Percentiles rank a stretch among this genome's conserved stretches.
phyloP scores from a whole-genome alignment of 208 protist genomes.

The Trypanosoma platydactyli region DNA sequence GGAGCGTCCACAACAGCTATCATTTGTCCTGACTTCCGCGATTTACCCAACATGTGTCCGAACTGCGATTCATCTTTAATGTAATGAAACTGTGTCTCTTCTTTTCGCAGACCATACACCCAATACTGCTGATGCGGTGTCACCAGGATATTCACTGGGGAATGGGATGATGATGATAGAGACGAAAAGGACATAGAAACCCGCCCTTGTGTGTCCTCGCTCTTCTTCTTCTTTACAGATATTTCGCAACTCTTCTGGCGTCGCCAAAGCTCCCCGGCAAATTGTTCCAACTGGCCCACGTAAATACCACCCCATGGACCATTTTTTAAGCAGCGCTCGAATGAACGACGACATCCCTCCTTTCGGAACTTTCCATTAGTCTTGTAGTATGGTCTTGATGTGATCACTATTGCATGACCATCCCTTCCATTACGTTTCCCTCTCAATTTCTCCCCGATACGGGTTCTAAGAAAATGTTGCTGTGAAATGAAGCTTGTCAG shows the following conservation, averaged over 20 bases:
- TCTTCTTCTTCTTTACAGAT: neutral
- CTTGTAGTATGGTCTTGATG: conserved; percentile 10
- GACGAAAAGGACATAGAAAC: too few species aligned
- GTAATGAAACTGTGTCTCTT: conserved; percentile 9
- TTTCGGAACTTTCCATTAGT: neutral
- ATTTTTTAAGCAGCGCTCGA: conserved; percentile 1
- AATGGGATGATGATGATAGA: too few species aligned
- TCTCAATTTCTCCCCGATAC: neutral
- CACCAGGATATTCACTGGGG: too few species aligned
- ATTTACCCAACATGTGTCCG: neutral
- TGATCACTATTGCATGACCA: neutral
- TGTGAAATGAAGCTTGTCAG: conserved; percentile 9
- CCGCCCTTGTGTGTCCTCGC: neutral
- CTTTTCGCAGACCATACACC: conserved; percentile 4
- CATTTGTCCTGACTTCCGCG: too few species aligned
- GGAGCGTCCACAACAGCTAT: neutral
- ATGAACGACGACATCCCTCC: neutral
- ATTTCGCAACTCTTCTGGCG: neutral
- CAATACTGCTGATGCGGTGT: neutral
- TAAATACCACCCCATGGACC: conserved; percentile 6
- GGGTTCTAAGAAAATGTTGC: conserved; percentile 1
- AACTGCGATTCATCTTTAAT: neutral
- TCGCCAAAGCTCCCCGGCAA: neutral
- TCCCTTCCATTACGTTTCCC: neutral
- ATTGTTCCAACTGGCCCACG: conserved; percentile 1